Evolutionary conservation across 805 yeast species (phyloP).

Genomic region (Zygosaccharomyces bisporus): DNA sequence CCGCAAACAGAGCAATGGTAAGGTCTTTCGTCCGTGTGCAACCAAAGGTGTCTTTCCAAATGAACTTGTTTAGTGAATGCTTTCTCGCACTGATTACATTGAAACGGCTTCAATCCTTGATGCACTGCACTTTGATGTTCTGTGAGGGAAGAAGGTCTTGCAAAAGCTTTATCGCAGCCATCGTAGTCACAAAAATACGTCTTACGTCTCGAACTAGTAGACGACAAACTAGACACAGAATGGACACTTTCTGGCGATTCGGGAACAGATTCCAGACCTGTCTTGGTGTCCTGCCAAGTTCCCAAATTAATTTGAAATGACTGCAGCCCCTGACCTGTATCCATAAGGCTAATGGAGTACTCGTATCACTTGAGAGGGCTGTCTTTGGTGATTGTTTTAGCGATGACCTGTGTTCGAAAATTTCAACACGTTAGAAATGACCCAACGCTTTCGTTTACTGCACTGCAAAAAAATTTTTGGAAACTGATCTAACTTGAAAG

Average conservation of each 20-base stretch:
- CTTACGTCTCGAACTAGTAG: conserved; percentile 49
- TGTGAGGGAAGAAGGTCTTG: conserved; percentile 75
- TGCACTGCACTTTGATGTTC: conserved; percentile 75
- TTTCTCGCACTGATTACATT: conserved; percentile 61
- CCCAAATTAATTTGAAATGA: not conserved
- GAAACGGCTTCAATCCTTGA: conserved; percentile 71
- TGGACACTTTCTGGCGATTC: conserved; percentile 5
- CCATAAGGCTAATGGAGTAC: no score
- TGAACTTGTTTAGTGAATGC: conserved; percentile 77
- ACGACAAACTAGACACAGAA: conserved; percentile 9
- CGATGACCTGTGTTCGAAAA: conserved; percentile 2
- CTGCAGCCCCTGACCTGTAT: not conserved
- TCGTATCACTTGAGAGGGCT: not conserved
- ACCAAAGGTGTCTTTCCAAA: conserved; percentile 63
- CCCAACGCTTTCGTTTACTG: conserved; percentile 1
- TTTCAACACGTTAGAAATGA: conserved; percentile 7
- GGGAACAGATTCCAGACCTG: conserved; percentile 3
- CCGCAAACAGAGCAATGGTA: conserved; percentile 69
- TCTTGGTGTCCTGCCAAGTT: conserved; percentile 1
- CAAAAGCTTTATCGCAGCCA: conserved; percentile 71
- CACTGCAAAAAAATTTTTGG: conserved; percentile 8
- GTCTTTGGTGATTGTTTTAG: not conserved
- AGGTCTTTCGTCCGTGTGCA: conserved; percentile 67
- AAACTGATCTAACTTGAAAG: conserved; percentile 3
- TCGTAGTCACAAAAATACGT: conserved; percentile 57